A percentile compares a stretch with the other conserved stretches of the same genome.
phyloP scores from a whole-genome alignment of 2,329 filamentous ascomycete species.

The Cytospora paraplurivora region DNA sequence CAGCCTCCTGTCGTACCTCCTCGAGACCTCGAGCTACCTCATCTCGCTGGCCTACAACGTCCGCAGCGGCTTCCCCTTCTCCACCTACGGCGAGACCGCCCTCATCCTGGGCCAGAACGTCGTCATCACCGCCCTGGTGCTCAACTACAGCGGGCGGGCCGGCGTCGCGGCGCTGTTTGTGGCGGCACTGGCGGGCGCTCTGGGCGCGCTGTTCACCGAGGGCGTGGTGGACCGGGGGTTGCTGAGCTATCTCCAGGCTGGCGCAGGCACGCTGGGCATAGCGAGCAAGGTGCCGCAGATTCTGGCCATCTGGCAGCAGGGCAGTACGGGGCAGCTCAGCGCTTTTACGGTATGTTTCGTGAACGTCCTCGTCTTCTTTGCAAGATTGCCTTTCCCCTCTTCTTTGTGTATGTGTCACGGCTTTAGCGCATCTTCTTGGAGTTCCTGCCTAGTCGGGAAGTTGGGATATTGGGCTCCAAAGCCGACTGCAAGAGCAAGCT shows the following conservation, averaged over 20 bases:
- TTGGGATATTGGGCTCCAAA: not conserved
- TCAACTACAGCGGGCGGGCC: constrained; percentile 75
- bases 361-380: not conserved
- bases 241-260: constrained; percentile 78
- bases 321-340: constrained; percentile 91
- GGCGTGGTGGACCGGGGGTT: constrained; percentile 65
- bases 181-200: constrained; percentile 69
- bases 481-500: not conserved
- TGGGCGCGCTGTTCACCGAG: constrained; percentile 70
- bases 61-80: constrained; percentile 90
- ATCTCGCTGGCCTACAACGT: constrained; percentile 92
- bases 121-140: constrained; percentile 80
- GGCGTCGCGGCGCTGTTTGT: constrained; percentile 75
- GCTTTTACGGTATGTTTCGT: constrained; percentile 79
- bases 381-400: not conserved
- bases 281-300: constrained; percentile 96
- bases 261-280: constrained; percentile 78
- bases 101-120: constrained; percentile 93
- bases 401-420: not conserved
- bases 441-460: not conserved
- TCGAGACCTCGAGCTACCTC: constrained; percentile 86
- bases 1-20: constrained; percentile 85
- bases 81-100: constrained; percentile 93
- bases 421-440: no score
- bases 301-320: constrained; percentile 77